Percentiles rank a stretch among this genome's conserved stretches.
These are phyloP conservation scores for Podospora appendiculata DNA, from an alignment of 495 filamentous ascomycete species.

Conservation along the genomic window DNA sequence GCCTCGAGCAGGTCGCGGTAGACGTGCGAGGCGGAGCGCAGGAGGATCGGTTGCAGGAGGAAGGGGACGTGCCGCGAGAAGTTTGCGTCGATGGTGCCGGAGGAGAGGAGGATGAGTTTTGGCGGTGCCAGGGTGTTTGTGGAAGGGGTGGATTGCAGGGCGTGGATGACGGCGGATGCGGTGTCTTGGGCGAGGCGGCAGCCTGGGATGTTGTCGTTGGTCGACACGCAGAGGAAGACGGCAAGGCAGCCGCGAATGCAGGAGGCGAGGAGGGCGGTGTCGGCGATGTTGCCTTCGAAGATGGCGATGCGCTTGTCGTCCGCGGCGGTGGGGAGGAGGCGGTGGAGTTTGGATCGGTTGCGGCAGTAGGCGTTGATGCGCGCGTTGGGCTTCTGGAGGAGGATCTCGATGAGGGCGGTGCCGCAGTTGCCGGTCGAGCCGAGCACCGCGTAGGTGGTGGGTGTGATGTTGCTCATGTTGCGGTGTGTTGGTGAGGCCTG, in stretches of 20 bases:
- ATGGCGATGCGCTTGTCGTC: constrained; percentile 18
- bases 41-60: constrained; percentile 18
- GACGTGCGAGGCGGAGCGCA: constrained; percentile 20
- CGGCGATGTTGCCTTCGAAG: constrained; percentile 30
- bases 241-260: constrained; percentile 23
- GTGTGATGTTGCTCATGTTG: neutral
- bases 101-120: constrained; percentile 34
- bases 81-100: constrained; percentile 26
- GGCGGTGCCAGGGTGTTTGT: constrained; percentile 11
- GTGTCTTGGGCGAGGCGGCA: no score
- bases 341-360: constrained; percentile 28
- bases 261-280: constrained; percentile 21
- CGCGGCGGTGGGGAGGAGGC: constrained; percentile 18
- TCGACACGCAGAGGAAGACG: constrained; percentile 28
- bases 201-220: no score
- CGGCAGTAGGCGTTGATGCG: constrained; percentile 32
- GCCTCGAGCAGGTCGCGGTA: constrained; percentile 30
- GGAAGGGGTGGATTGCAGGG: constrained; percentile 10
- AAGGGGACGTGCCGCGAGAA: constrained; percentile 19
- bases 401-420: constrained; percentile 23
- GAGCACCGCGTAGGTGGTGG: constrained; percentile 17
- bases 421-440: constrained; percentile 21
- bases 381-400: constrained; percentile 18
- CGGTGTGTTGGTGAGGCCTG: no score
- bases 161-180: no score